phyloP scores from a whole-genome alignment of 179 eudicot genomes.

The Amaranthus tricolor region DNA sequence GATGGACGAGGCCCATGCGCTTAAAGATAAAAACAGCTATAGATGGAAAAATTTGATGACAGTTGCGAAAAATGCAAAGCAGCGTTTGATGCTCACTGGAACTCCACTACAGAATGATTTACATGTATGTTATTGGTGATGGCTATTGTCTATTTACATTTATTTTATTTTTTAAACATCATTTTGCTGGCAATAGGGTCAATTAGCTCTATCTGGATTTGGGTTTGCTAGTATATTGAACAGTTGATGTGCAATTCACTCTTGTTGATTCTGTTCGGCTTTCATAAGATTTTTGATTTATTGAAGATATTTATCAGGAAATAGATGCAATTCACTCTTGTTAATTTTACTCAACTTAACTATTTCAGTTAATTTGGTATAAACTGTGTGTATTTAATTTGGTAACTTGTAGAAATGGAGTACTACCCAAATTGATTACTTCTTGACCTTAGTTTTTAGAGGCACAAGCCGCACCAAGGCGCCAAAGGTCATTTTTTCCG shows the following conservation, averaged over 20 bases:
- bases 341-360: no score
- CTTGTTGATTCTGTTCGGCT: not conserved
- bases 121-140: slow-evolving; percentile 58
- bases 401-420: no score
- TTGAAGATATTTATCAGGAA: not conserved
- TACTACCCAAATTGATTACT: no score
- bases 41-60: slow-evolving; percentile 98
- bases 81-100: slow-evolving; percentile 97
- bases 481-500: no score
- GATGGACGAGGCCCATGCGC: slow-evolving; percentile 99
- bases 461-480: no score
- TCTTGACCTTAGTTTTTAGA: no score
- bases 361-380: no score
- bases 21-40: slow-evolving; percentile 88
- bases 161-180: not conserved
- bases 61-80: slow-evolving; percentile 83
- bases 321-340: no score
- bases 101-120: slow-evolving; percentile 94
- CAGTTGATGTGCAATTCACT: not conserved
- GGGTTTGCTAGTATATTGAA: not conserved
- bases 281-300: not conserved
- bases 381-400: no score
- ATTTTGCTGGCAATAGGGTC: not conserved
- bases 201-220: not conserved
- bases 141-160: not conserved